Evolutionary conservation across 1,284 basidiomycete genomes (phyloP).

Genomic region (Grifola frondosa): DNA sequence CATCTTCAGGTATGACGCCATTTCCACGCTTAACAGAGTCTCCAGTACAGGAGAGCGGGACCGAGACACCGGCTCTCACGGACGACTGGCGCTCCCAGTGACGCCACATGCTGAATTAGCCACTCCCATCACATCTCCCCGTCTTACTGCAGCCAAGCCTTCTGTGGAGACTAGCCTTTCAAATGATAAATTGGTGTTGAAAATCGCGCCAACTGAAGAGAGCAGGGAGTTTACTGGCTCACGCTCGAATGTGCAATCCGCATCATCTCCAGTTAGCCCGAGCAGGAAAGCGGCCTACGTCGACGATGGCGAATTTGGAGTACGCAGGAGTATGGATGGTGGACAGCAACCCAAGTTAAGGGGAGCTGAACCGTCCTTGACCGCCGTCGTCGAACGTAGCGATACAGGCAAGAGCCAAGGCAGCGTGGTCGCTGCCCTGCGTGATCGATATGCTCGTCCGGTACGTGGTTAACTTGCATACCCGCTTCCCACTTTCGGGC

Average conservation of each 20-base stretch:
- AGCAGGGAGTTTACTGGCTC: no score
- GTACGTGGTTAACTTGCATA: constrained; percentile 39
- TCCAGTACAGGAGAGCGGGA: constrained; percentile 16
- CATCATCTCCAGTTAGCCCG: background rate
- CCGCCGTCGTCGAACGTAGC: constrained; percentile 27
- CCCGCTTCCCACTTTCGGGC: constrained; percentile 1
- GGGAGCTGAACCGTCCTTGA: constrained; percentile 18
- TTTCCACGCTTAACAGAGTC: constrained; percentile 26
- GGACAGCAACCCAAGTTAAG: constrained; percentile 8
- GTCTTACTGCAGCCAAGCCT: no score
- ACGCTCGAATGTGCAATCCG: background rate
- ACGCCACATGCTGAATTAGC: constrained; percentile 10
- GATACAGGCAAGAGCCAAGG: constrained; percentile 45
- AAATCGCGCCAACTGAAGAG: no score
- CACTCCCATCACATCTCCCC: no score
- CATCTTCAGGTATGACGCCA: constrained; percentile 10
- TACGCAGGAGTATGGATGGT: constrained; percentile 15
- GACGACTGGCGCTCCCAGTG: constrained; percentile 11
- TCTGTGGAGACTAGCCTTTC: no score
- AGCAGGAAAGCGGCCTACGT: constrained; percentile 33
- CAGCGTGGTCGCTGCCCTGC: constrained; percentile 67
- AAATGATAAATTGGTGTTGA: no score
- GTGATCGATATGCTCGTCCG: constrained; percentile 56
- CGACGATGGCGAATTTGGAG: constrained; percentile 39
- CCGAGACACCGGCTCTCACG: constrained; percentile 13